Base-by-base conservation (phyloP, 2,329 filamentous ascomycete species). In the Trichoderma endophyticum region DNA sequence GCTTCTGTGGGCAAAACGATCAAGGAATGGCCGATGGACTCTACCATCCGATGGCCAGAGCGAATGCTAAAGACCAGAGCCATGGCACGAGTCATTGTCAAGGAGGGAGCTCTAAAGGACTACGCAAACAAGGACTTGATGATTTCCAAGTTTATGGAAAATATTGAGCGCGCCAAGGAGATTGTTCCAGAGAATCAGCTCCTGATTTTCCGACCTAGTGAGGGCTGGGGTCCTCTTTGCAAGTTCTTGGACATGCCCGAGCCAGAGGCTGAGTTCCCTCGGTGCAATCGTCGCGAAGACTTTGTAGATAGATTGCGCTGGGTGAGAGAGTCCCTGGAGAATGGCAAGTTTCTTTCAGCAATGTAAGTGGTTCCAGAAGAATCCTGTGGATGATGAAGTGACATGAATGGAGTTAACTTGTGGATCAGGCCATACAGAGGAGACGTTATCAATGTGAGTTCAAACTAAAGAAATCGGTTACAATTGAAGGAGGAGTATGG, bases 401-500 rank as follows among this genome's bases (percentile, higher is more conserved):
- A 36, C 34, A 15, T n/a, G 39, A 0, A 43, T 43, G 39, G 6
- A 48, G 0, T 3, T 48, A 2, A 21, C 43, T 48, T 1, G 0
- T n/a, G 18, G 0, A 48, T 9, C 3, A 51, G 43, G n/a, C 43
- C 43, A 0, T 51, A 21, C n/a, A 51, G 5, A 1, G 43, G 43
- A 6, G n/a, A 51, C 9, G 2, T 51, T 1, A 51, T 51, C 2
- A 21, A 1, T 51, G 43, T 51, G 43, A 21, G 43, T 21, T 51
- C n/a, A 51, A 12, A 51, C 2, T 21, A 18, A 51, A 0, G 9
- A 51, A 51, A 3, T 51, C 43, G n/a, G 9, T 3, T 51, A 21
- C n/a, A 21, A 51, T 12, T 1, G 4, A 21, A 1, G 5, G 43
- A 1, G 43, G 1, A 21, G n/a, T 3, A 21, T 0, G 43, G 1